These are phyloP conservation scores for Tagetes patula DNA, from an alignment of 129 eudicot genomes.

Conservation along the genomic window DNA sequence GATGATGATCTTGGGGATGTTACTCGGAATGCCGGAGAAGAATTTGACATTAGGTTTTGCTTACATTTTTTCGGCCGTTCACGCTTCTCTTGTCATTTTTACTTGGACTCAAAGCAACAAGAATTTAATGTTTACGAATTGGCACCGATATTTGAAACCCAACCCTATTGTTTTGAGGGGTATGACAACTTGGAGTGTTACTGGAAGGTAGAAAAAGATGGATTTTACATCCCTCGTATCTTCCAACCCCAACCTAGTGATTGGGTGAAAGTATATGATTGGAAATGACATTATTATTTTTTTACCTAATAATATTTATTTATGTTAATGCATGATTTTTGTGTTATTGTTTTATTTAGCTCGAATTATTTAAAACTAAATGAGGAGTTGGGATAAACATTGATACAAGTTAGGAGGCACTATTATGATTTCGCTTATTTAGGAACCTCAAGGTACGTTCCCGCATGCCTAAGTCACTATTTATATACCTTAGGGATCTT, in stretches of 20 bases:
- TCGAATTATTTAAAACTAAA: no score
- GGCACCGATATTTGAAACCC: background rate
- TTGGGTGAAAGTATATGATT: background rate
- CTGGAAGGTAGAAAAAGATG: background rate
- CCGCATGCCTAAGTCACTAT: no score
- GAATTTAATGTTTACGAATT: background rate
- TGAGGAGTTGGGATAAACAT: no score
- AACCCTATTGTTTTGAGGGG: background rate
- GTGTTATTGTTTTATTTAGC: no score
- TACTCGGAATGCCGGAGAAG: background rate
- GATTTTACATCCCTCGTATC: background rate
- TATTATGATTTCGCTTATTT: no score
- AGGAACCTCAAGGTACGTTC: no score
- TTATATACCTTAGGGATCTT: no score
- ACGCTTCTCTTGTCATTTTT: background rate
- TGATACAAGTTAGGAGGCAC: no score
- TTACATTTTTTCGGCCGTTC: background rate
- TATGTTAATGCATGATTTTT: no score
- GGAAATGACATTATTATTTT: background rate
- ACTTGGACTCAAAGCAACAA: background rate
- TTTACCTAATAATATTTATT: no score
- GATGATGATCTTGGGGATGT: background rate
- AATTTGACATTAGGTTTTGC: no score
- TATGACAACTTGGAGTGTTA: background rate
- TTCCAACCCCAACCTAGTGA: background rate